phyloP scores from a whole-genome alignment of 306 rosid genomes.

The Oemleria cerasiformis region DNA sequence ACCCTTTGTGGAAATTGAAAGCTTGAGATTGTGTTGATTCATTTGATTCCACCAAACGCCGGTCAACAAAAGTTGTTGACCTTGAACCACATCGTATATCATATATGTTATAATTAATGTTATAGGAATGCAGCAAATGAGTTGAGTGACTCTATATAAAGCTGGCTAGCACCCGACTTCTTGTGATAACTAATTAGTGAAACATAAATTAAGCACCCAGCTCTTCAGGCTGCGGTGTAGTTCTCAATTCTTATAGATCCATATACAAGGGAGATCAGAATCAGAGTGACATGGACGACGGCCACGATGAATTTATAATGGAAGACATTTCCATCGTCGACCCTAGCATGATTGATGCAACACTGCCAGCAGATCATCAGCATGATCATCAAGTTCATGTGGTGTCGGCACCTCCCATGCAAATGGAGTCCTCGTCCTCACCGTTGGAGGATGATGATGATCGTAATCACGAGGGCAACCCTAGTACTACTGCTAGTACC shows the following conservation, averaged over 20 bases:
- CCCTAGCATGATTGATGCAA: background rate
- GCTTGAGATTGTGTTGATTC: background rate
- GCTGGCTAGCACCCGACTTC: no score
- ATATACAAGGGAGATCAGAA: background rate
- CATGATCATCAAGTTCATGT: background rate
- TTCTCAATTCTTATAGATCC: no score
- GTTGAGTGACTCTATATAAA: background rate
- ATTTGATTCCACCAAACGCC: background rate
- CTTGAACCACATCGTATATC: background rate
- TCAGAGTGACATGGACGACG: background rate
- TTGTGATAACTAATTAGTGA: no score
- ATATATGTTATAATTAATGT: no score
- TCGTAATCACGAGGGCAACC: no score
- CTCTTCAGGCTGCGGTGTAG: no score
- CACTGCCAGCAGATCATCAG: background rate
- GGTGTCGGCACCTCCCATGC: conserved; percentile 9
- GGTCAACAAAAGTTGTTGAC: conserved; percentile 16
- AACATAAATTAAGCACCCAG: no score
- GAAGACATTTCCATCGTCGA: background rate
- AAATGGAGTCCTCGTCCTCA: conserved; percentile 11
- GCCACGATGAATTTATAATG: background rate
- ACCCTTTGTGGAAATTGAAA: background rate
- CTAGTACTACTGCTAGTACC: background rate
- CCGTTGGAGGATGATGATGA: background rate
- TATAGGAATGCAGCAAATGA: background rate